Conservation (phyloP, 78 protist genomes). For the Speleostelium caveatum region DNA sequence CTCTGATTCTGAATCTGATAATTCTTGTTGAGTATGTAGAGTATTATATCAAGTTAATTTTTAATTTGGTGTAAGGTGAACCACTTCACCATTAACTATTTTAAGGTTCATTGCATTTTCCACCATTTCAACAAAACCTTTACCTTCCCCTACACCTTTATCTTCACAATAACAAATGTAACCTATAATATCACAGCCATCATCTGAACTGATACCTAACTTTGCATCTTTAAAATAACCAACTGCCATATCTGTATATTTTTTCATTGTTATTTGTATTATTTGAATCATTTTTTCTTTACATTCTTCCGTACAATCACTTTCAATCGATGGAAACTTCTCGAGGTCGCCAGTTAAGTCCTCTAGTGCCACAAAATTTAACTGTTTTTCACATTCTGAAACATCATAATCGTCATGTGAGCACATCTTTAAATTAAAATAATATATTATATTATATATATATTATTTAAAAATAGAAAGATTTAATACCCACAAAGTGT, state of each 20-base stretch:
- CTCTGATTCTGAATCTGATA: not conserved
- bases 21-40: too few relatives aligned
- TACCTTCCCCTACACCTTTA: not conserved
- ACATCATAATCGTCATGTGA: not conserved
- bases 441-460: too few relatives aligned
- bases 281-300: not conserved
- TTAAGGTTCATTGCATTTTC: conserved; percentile 16
- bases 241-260: not conserved
- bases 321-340: not conserved
- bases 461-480: too few relatives aligned
- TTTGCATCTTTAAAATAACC: conserved; percentile 14
- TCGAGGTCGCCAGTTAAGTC: not conserved
- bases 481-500: too few relatives aligned
- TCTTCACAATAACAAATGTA: not conserved
- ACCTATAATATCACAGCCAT: not conserved
- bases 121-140: not conserved
- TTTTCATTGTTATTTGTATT: not conserved
- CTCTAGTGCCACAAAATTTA: not conserved
- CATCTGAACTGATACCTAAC: not conserved
- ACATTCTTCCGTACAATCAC: not conserved
- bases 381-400: not conserved
- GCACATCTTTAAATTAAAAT: conserved; percentile 4
- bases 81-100: not conserved
- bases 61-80: not conserved
- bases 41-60: too few relatives aligned